phyloP scores from a whole-genome alignment of 2,329 filamentous ascomycete genomes.

The Ambrosiella beaveri region DNA sequence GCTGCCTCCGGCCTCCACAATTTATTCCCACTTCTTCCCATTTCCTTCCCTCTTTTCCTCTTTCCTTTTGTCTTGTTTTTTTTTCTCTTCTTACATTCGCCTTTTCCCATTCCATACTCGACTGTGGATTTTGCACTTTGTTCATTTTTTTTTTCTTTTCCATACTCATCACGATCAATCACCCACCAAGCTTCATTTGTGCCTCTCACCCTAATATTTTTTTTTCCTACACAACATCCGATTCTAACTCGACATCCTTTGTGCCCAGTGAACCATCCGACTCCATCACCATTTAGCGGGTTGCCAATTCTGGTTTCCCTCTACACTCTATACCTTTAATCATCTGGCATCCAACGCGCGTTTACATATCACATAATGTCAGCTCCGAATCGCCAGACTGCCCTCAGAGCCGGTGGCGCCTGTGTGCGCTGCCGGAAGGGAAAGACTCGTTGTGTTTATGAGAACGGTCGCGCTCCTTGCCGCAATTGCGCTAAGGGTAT shows the following conservation, averaged over 20 bases:
- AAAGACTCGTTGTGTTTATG: slow-evolving; percentile 48
- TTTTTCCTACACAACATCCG: no score
- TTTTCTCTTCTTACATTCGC: background rate
- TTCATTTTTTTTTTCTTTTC: background rate
- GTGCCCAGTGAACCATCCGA: no score
- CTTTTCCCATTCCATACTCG: no score
- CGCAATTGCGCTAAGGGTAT: slow-evolving; percentile 47
- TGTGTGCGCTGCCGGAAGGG: slow-evolving; percentile 47
- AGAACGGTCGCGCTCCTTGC: slow-evolving; percentile 43
- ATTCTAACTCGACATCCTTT: no score
- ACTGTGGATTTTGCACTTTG: no score
- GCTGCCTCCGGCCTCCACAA: slow-evolving; percentile 13
- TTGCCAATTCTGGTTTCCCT: no score
- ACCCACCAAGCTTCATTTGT: no score
- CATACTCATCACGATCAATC: no score
- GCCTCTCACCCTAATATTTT: no score
- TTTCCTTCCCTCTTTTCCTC: slow-evolving; percentile 3
- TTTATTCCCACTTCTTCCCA: slow-evolving; percentile 3
- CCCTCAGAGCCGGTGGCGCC: slow-evolving; percentile 41
- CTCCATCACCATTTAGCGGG: no score
- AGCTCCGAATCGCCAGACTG: slow-evolving; percentile 36
- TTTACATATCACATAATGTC: slow-evolving; percentile 22
- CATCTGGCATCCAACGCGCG: background rate
- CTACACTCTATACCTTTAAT: no score
- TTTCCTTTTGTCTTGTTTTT: background rate